phyloP scores from a whole-genome alignment of 2,329 filamentous ascomycete genomes.

The Penicillium verrucosum region DNA sequence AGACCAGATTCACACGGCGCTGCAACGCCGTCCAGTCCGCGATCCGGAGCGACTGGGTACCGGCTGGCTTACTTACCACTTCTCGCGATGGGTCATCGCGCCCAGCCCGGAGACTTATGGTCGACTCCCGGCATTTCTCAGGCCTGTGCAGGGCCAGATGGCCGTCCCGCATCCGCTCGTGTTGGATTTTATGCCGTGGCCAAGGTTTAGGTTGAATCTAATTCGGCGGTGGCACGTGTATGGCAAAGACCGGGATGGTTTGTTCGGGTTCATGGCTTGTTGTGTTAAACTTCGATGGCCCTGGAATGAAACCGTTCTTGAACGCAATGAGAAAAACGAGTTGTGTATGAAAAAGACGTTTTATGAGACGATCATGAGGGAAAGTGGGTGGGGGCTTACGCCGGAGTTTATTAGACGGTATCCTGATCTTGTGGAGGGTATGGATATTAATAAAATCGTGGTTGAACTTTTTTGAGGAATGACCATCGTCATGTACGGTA shows the following conservation, averaged over 20 bases:
- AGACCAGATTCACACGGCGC: slow-evolving; percentile 20
- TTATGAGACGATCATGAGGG: slow-evolving; percentile 19
- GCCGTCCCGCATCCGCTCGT: slow-evolving; percentile 18
- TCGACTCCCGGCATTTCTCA: slow-evolving; percentile 17
- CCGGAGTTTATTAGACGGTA: slow-evolving; percentile 25
- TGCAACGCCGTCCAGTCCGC: slow-evolving; percentile 22
- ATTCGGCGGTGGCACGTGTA: slow-evolving; percentile 24
- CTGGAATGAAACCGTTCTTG: slow-evolving; percentile 24
- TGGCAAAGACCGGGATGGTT: slow-evolving; percentile 8
- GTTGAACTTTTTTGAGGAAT: slow-evolving; percentile 6
- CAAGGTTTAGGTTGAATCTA: slow-evolving; percentile 23
- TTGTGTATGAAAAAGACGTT: slow-evolving; percentile 19
- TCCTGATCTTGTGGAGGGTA: slow-evolving; percentile 21
- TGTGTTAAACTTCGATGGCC: slow-evolving; percentile 28
- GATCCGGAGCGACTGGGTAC: slow-evolving; percentile 26
- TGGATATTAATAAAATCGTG: slow-evolving; percentile 16
- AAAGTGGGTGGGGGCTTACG: slow-evolving; percentile 25
- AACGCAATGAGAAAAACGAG: slow-evolving; percentile 20
- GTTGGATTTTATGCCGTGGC: slow-evolving; percentile 25
- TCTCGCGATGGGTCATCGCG: slow-evolving; percentile 22
- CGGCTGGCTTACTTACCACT: slow-evolving; percentile 23
- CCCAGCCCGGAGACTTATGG: slow-evolving; percentile 23
- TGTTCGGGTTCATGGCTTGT: slow-evolving; percentile 18
- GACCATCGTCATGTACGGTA: neutral
- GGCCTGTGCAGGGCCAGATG: slow-evolving; percentile 21